phyloP scores from a whole-genome alignment of 2,329 filamentous ascomycete species.

The Blastomyces parvus region DNA sequence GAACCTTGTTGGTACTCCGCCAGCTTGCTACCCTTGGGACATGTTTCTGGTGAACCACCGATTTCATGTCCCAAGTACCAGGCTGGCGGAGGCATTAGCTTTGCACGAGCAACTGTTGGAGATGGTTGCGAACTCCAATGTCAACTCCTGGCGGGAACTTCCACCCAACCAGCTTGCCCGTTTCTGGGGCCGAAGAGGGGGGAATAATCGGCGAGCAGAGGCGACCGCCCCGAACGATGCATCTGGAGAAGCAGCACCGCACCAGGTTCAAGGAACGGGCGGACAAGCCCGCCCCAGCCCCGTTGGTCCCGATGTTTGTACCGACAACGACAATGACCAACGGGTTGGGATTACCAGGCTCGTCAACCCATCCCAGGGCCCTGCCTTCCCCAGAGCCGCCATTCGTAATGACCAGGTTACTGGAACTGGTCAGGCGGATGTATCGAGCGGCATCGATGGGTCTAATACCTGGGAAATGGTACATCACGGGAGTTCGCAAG shows the following conservation, averaged over 20 bases:
- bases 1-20: constrained; percentile 8
- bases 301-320: neutral
- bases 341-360: neutral
- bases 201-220: neutral
- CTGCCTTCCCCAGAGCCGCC: neutral
- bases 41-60: constrained; percentile 16
- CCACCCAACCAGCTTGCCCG: constrained; percentile 15
- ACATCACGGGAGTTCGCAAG: neutral
- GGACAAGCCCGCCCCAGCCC: neutral
- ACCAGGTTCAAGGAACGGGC: neutral
- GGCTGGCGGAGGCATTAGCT: constrained; percentile 14
- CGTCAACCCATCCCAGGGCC: neutral
- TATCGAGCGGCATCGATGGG: neutral
- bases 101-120: constrained; percentile 17
- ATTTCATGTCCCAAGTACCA: constrained; percentile 13
- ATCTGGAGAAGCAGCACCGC: neutral
- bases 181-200: constrained; percentile 12
- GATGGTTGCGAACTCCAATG: constrained; percentile 9
- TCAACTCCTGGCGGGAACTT: constrained; percentile 18
- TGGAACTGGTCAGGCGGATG: neutral
- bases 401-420: neutral
- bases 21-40: constrained; percentile 15
- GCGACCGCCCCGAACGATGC: neutral
- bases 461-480: neutral
- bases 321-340: neutral